phyloP scores from a whole-genome alignment of 148 eudicot species.

The Rhododendron vialii region DNA sequence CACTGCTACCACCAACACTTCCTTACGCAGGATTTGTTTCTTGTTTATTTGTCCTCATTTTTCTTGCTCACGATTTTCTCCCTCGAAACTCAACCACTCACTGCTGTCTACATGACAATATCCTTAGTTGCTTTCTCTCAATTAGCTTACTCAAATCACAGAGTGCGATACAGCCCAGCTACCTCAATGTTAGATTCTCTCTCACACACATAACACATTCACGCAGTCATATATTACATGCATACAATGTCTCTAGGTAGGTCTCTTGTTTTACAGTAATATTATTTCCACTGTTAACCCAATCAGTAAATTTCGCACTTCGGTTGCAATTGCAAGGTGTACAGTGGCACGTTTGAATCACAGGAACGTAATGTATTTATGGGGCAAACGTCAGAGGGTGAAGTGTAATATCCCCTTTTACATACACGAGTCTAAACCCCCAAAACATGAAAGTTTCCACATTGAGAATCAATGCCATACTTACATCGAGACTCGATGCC shows the following conservation, averaged over 20 bases:
- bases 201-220: neutral
- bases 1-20: neutral
- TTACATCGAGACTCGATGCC: slow-evolving; percentile 51
- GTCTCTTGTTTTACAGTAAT: neutral
- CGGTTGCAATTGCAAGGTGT: neutral
- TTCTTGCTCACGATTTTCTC: neutral
- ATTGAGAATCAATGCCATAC: slow-evolving; percentile 17
- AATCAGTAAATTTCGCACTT: neutral
- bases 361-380: neutral
- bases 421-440: neutral
- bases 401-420: neutral
- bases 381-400: neutral
- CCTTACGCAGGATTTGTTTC: neutral
- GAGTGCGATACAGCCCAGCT: neutral
- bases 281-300: neutral
- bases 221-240: neutral
- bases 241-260: neutral
- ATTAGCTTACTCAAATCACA: neutral
- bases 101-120: neutral
- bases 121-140: neutral
- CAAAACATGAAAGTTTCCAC: neutral
- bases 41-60: neutral
- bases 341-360: neutral
- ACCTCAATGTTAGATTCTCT: neutral
- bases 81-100: neutral